Base-by-base conservation (phyloP, 1,284 basidiomycete species). In the Porphyrellus sp. region DNA sequence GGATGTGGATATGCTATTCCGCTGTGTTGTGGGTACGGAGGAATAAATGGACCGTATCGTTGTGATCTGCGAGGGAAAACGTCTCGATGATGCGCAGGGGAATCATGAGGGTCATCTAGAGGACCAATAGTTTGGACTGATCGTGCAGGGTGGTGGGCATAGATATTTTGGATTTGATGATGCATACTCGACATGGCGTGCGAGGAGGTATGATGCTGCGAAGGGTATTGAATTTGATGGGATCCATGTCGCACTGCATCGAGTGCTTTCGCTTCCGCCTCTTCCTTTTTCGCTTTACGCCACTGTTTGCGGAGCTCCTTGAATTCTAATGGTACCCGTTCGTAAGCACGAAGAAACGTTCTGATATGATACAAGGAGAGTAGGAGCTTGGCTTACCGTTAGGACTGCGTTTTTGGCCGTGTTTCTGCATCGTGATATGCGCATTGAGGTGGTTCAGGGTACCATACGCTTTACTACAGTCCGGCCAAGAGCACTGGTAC, bases 271-370 rank as follows among this genome's bases (percentile, higher is more conserved):
- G 57, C 44, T 41, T 78, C 78, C 16, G 74, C 69, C 38, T 69
- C 77, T 60, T 91, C 89, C 72, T 94, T 92, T 77, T 95, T 98
- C 63, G 86, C 83, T 73, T 91, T 92, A 49, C 93, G 84, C 93
- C 94, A 97, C 61, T 91, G 89, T 70, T 95, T 97, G 57, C 95
- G 85, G 68, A 97, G 86, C 65, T 98, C 96, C 70, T 97, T 98
- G 78, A 98, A 98, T 76, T 98, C 95, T 96, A 69, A 18, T 61
- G 48, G 55, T 0, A 46, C 30, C 25, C 52, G 45, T 55, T 55
- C 28, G 45, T 63, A 45, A 59, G 54, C n/a, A 52, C 27, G 45
- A 18, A 12, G 28, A n/a, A 47, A 9, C 5, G 23, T 39, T 24
- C 15, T 15, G 15, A 16, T 25, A 35, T 8, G 16, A 20, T 21